Evolutionary conservation across 2,329 filamentous ascomycete species (phyloP), one percentile per base, ranked within the genome.

Genomic region (Stemphylium vesicarium): DNA sequence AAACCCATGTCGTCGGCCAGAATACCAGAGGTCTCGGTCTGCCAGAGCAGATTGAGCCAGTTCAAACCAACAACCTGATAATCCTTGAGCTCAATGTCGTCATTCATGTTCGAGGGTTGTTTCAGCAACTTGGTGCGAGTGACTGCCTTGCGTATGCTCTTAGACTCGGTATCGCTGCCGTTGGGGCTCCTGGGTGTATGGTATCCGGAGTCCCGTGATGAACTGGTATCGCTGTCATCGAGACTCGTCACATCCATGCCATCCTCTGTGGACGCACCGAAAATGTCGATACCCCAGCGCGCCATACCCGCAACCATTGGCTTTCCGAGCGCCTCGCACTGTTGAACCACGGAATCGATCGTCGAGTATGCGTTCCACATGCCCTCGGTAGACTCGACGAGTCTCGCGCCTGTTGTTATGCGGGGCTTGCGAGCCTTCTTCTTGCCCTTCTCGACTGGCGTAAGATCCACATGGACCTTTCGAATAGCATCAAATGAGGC

Each of bases 11-110:
- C 95, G 72, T 99, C 95, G 1, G 95, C 95, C 15, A 99, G 81
- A 52, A 99, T 98, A 59, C 92, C 94, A 40, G 91, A 94, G 46
- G 96, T 84, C 24, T 87, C 83, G 53, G 90, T 87, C 47, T 88
- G 83, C 78, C 92, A 96, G 12, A 99, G 82, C 40, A 98, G 78
- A 50, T 88, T 87, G 69, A 99, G 84, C 95, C 95, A 99, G 71
- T 98, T 98, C 46, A 99, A 83, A 4, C 95, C 95, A 26, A 96
- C 92, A 16, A 98, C 79, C 72, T 99, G 95, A 69, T 97, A 98
- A 32, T 95, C 88, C 72, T 98, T 97, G 80, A 99, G 87, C 35
- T 84, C 80, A 51, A 94, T 84, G 50, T 90, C 84, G 0, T 88
- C 82, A 26, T 85, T 84, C 90, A 99, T 95, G 47, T 88, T 84